phyloP scores from a whole-genome alignment of 1,284 basidiomycete genomes.

The Papiliotrema nemorosa region DNA sequence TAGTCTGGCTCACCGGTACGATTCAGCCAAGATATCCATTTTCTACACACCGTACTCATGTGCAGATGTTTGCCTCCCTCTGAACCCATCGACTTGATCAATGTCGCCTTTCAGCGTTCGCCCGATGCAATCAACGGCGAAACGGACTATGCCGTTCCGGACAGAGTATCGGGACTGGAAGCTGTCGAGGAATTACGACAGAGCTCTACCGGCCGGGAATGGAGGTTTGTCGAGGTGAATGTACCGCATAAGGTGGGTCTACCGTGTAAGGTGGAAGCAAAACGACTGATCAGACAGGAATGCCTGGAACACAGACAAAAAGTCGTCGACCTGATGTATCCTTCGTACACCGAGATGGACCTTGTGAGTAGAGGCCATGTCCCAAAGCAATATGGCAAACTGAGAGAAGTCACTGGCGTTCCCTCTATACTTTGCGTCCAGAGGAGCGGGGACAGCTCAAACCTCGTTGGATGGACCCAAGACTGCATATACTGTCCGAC shows the following conservation, averaged over 20 bases:
- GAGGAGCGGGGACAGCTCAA: constrained; percentile 63
- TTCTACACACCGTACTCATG: constrained; percentile 19
- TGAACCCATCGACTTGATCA: constrained; percentile 88
- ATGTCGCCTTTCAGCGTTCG: constrained; percentile 94
- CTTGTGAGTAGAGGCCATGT: constrained; percentile 56
- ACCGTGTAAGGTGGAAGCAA: background rate
- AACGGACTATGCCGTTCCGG: constrained; percentile 66
- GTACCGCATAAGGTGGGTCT: constrained; percentile 69
- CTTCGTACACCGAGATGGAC: constrained; percentile 84
- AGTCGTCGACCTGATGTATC: constrained; percentile 75
- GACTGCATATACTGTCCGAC: constrained; percentile 63
- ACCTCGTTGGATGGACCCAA: constrained; percentile 44
- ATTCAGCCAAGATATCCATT: too few relatives aligned
- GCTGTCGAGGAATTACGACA: constrained; percentile 70
- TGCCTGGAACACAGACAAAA: constrained; percentile 57
- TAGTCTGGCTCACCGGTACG: constrained; percentile 68
- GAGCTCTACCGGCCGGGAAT: constrained; percentile 68
- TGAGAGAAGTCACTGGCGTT: constrained; percentile 71
- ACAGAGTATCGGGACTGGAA: constrained; percentile 73
- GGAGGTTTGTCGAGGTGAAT: constrained; percentile 91
- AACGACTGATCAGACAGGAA: constrained; percentile 55
- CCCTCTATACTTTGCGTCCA: constrained; percentile 89
- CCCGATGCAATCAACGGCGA: constrained; percentile 53
- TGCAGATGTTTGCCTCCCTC: constrained; percentile 62
- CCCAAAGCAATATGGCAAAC: background rate